Evolutionary conservation across 1,284 basidiomycete species (phyloP).

Genomic region (Boletus semigastroideus): DNA sequence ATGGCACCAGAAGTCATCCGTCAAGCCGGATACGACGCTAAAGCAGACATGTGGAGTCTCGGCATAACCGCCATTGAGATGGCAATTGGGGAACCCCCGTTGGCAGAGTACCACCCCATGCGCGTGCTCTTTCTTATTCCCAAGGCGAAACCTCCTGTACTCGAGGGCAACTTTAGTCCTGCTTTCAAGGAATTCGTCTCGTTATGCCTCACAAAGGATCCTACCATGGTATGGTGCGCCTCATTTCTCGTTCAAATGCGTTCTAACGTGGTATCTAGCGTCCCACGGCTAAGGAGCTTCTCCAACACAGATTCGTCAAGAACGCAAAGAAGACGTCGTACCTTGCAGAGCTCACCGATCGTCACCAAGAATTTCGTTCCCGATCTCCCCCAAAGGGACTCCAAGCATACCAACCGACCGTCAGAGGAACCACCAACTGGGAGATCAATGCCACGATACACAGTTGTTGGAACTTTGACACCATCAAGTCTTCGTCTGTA

Average conservation of each 20-base stretch:
- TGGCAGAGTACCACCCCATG: constrained; percentile 96
- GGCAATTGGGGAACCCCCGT: constrained; percentile 91
- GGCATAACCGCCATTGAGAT: constrained; percentile 97
- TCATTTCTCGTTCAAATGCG: constrained; percentile 3
- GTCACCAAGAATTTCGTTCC: constrained; percentile 69
- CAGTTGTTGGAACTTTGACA: constrained; percentile 97
- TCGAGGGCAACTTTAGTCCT: constrained; percentile 83
- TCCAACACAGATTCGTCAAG: constrained; percentile 91
- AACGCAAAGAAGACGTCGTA: constrained; percentile 78
- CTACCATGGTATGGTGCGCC: constrained; percentile 56
- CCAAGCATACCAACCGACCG: constrained; percentile 53
- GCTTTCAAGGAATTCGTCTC: constrained; percentile 94
- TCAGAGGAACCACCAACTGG: constrained; percentile 60
- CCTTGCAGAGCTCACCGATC: constrained; percentile 85
- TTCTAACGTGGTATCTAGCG: constrained; percentile 52
- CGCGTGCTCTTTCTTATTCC: constrained; percentile 95
- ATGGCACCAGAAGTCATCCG: constrained; percentile 98
- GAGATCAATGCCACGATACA: constrained; percentile 70
- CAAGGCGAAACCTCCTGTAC: constrained; percentile 88
- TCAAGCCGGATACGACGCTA: constrained; percentile 94
- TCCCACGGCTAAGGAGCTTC: constrained; percentile 86
- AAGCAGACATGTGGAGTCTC: constrained; percentile 96
- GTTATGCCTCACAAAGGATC: constrained; percentile 92
- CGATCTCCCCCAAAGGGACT: constrained; percentile 56
- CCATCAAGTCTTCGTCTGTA: constrained; percentile 69